These are phyloP conservation scores for Macadamia integrifolia DNA, from an alignment of 164 flowering plant species.

Conservation along the genomic window DNA sequence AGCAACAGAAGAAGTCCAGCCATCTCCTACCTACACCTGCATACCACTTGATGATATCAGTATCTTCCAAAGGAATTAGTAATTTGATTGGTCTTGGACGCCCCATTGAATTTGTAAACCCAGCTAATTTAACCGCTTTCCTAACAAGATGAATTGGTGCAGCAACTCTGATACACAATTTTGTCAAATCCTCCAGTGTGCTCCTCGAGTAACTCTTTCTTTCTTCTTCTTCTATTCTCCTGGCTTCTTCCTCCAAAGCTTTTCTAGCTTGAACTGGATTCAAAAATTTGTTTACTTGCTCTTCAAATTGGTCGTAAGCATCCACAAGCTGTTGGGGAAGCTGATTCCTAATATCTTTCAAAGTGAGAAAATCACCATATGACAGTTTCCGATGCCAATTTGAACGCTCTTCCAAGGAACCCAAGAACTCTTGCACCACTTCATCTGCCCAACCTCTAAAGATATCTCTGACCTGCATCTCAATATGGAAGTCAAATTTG, in stretches of 20 bases:
- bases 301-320: constrained; percentile 75
- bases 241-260: constrained; percentile 52
- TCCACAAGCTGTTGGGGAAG: constrained; percentile 75
- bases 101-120: constrained; percentile 94
- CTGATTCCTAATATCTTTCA: constrained; percentile 65
- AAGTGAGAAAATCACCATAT: constrained; percentile 67
- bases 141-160: constrained; percentile 72
- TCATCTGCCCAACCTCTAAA: constrained; percentile 78
- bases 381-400: constrained; percentile 61
- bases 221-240: constrained; percentile 49
- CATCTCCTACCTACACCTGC: constrained; percentile 88
- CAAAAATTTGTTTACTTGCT: constrained; percentile 66
- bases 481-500: constrained; percentile 59
- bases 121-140: constrained; percentile 64
- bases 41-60: constrained; percentile 89
- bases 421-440: constrained; percentile 56
- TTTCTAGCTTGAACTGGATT: constrained; percentile 48
- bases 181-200: constrained; percentile 72
- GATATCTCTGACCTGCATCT: constrained; percentile 56
- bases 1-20: constrained; percentile 88
- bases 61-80: constrained; percentile 73
- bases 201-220: constrained; percentile 50
- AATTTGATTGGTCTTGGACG: constrained; percentile 79
- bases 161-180: constrained; percentile 64
- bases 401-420: constrained; percentile 59